phyloP scores from a whole-genome alignment of 1,139 yeast species.

The Diutina sp. region DNA sequence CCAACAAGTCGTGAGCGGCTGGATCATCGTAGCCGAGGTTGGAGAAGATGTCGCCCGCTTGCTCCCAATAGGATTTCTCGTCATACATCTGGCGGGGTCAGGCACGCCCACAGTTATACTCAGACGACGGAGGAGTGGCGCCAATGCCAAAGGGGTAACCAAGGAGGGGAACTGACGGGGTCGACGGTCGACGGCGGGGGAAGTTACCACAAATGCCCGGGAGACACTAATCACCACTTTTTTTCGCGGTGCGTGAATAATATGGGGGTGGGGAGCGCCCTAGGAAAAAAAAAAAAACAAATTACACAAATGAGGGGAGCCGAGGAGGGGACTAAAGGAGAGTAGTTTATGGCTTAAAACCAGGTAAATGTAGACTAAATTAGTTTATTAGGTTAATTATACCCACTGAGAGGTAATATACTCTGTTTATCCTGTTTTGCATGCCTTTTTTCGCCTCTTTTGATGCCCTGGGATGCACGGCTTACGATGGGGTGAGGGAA shows the following conservation, averaged over 20 bases:
- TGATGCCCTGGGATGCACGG: no score
- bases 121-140: not conserved
- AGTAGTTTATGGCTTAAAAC: no score
- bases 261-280: not conserved
- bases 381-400: no score
- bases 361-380: no score
- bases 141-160: not conserved
- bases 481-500: no score
- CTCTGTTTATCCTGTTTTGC: no score
- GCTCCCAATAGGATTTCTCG: constrained; percentile 1
- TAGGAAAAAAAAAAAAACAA: not conserved
- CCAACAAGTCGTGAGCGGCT: not conserved
- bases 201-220: not conserved
- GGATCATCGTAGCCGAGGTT: not conserved
- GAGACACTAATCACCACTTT: not conserved
- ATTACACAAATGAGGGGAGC: not conserved
- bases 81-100: not conserved
- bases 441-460: no score
- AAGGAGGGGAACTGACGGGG: not conserved
- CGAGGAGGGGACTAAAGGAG: no score
- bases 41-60: not conserved
- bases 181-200: not conserved
- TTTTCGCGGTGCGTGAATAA: not conserved
- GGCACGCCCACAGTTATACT: not conserved
- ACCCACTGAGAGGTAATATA: no score